phyloP scores from a whole-genome alignment of 495 filamentous ascomycete species.

The Penicillium bovifimosum region DNA sequence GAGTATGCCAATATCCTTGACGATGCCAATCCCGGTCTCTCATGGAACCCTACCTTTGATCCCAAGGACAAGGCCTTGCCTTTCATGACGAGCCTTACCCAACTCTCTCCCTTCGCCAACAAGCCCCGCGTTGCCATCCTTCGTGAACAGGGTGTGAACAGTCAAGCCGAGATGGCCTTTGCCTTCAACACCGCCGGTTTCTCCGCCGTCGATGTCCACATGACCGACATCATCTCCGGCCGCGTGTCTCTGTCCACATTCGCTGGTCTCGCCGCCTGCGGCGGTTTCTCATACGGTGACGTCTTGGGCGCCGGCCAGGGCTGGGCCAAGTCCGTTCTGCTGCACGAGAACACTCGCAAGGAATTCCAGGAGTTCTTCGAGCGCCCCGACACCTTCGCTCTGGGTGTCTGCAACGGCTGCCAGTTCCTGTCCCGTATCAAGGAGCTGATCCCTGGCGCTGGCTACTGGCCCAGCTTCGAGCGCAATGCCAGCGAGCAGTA shows the following conservation, averaged over 20 bases:
- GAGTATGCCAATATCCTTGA: slow-evolving; percentile 78
- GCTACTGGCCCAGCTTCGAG: slow-evolving; percentile 83
- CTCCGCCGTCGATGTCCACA: slow-evolving; percentile 88
- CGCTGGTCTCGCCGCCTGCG: slow-evolving; percentile 85
- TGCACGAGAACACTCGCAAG: slow-evolving; percentile 67
- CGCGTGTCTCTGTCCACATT: slow-evolving; percentile 73
- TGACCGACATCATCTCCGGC: slow-evolving; percentile 84
- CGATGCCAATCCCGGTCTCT: slow-evolving; percentile 72
- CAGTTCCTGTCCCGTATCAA: slow-evolving; percentile 87
- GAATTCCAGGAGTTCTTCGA: slow-evolving; percentile 85
- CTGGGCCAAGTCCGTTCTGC: slow-evolving; percentile 91
- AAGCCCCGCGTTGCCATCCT: slow-evolving; percentile 89
- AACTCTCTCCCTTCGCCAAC: slow-evolving; percentile 57
- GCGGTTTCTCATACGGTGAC: slow-evolving; percentile 96
- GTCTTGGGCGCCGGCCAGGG: slow-evolving; percentile 91
- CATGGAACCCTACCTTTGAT: slow-evolving; percentile 77
- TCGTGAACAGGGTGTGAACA: slow-evolving; percentile 91
- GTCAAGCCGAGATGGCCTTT: slow-evolving; percentile 94
- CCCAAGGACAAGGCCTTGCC: slow-evolving; percentile 71
- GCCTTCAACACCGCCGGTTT: slow-evolving; percentile 92
- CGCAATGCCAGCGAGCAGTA: slow-evolving; percentile 86
- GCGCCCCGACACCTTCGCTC: slow-evolving; percentile 80
- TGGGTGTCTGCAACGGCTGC: slow-evolving; percentile 97
- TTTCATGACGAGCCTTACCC: slow-evolving; percentile 57
- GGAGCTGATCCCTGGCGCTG: slow-evolving; percentile 78